Percentiles rank a stretch among this genome's conserved stretches.
These are phyloP conservation scores for Blastobotrys muscicola DNA, from an alignment of 805 yeast species.

Conservation along the genomic window DNA sequence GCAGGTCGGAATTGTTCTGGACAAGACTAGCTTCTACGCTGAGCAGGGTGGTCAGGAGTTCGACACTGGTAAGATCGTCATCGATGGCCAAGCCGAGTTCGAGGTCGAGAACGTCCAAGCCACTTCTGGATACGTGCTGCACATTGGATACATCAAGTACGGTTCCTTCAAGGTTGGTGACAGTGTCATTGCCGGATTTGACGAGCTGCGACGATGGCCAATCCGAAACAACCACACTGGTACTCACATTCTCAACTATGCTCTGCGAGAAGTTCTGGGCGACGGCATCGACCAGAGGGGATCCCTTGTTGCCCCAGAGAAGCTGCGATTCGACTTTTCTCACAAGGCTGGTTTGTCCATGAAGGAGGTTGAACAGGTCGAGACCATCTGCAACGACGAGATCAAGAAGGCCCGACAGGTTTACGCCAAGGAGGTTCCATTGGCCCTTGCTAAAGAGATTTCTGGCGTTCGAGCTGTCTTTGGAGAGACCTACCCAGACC, in stretches of 20 bases:
- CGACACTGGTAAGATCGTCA: conserved; percentile 87
- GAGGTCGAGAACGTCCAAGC: conserved; percentile 84
- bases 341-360: conserved; percentile 76
- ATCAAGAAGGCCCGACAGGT: conserved; percentile 66
- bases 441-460: conserved; percentile 64
- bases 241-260: conserved; percentile 89
- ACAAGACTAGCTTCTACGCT: conserved; percentile 91
- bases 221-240: conserved; percentile 97
- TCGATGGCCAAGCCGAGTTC: conserved; percentile 82
- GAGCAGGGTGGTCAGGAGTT: conserved; percentile 99
- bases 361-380: conserved; percentile 66
- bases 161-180: conserved; percentile 65
- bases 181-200: conserved; percentile 73
- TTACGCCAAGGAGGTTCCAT: conserved; percentile 72
- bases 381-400: conserved; percentile 58
- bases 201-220: conserved; percentile 91
- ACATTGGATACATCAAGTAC: conserved; percentile 77
- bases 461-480: conserved; percentile 92
- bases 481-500: conserved; percentile 98
- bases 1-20: conserved; percentile 74
- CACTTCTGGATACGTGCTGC: conserved; percentile 92
- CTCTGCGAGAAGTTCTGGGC: conserved; percentile 78
- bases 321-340: conserved; percentile 91
- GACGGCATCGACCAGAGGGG: conserved; percentile 91
- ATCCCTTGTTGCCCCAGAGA: conserved; percentile 91